Conservation (phyloP, 78 protist species). For the Guillardia theta region DNA sequence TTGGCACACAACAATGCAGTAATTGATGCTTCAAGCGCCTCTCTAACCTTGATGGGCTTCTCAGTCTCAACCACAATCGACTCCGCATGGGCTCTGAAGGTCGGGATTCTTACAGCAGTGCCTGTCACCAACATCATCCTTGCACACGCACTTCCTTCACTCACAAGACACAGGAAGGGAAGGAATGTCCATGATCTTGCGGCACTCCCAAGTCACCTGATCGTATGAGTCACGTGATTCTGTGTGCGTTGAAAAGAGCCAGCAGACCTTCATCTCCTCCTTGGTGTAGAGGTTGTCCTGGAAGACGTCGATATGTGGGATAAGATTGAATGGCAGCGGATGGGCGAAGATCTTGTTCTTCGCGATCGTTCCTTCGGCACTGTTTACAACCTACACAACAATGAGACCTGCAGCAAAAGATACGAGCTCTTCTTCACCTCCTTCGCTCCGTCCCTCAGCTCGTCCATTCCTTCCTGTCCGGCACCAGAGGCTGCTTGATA, state of each 20-base stretch:
- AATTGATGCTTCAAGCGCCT: too few species aligned
- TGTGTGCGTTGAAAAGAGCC: too few species aligned
- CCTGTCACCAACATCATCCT: background rate
- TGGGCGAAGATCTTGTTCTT: slow-evolving; percentile 44
- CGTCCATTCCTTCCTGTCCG: slow-evolving; percentile 38
- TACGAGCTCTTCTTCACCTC: background rate
- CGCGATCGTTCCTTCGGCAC: background rate
- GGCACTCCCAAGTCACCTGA: too few species aligned
- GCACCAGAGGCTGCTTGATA: slow-evolving; percentile 53
- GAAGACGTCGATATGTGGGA: slow-evolving; percentile 52
- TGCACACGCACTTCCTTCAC: too few species aligned
- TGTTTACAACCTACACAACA: background rate
- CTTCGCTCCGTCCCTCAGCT: slow-evolving; percentile 30
- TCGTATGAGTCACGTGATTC: too few species aligned
- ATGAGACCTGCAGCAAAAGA: background rate
- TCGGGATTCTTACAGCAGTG: slow-evolving; percentile 54
- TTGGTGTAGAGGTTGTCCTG: slow-evolving; percentile 23
- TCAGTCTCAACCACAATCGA: slow-evolving; percentile 43
- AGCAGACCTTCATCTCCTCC: slow-evolving; percentile 51
- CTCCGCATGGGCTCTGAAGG: slow-evolving; percentile 53
- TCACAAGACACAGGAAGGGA: slow-evolving; percentile 40
- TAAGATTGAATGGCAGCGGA: slow-evolving; percentile 50
- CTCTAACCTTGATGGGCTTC: background rate
- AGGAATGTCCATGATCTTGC: slow-evolving; percentile 49
- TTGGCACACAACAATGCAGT: too few species aligned